A percentile compares a stretch with the other conserved stretches of the same genome.
These are phyloP conservation scores for Marasmius oreades DNA, from an alignment of 1,284 basidiomycete species.

Conservation along the genomic window DNA sequence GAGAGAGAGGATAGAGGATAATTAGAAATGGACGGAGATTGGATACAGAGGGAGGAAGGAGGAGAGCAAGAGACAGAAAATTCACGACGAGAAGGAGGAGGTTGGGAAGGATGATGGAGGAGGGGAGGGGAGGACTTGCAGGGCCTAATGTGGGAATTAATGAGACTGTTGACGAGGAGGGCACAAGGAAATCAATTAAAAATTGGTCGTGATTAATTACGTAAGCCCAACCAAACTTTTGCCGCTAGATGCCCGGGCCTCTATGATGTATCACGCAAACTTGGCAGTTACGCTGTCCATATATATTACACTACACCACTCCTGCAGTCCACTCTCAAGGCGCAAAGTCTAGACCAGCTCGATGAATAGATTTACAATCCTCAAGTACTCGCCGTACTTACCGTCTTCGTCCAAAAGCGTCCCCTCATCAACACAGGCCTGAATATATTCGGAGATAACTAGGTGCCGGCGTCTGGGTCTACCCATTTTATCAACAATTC, in stretches of 20 bases:
- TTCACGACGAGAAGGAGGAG: not conserved
- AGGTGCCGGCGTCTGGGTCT: conserved; percentile 79
- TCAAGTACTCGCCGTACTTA: conserved; percentile 28
- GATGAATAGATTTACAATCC: not conserved
- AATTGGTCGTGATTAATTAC: conserved; percentile 8
- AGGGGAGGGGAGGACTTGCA: not conserved
- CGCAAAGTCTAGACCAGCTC: conserved; percentile 12
- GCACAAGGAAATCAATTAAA: conserved; percentile 10
- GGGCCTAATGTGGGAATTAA: not conserved
- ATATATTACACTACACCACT: not conserved
- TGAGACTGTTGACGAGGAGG: not conserved
- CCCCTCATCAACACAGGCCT: conserved; percentile 74
- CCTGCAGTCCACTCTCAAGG: conserved; percentile 4
- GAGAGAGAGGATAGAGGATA: not conserved
- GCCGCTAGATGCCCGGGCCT: too few relatives aligned
- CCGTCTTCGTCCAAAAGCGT: conserved; percentile 81
- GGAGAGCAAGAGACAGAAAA: not conserved
- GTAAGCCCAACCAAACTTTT: not conserved
- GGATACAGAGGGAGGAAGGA: not conserved
- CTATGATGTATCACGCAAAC: too few relatives aligned
- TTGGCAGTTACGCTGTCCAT: not conserved
- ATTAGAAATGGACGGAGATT: not conserved
- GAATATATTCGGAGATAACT: conserved; percentile 72
- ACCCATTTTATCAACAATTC: conserved; percentile 10
- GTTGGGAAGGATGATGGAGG: not conserved